Percentiles rank a stretch among this genome's conserved stretches.
Conservation (phyloP, 139 green algal species). For the Chlamydomonas incerta region DNA sequence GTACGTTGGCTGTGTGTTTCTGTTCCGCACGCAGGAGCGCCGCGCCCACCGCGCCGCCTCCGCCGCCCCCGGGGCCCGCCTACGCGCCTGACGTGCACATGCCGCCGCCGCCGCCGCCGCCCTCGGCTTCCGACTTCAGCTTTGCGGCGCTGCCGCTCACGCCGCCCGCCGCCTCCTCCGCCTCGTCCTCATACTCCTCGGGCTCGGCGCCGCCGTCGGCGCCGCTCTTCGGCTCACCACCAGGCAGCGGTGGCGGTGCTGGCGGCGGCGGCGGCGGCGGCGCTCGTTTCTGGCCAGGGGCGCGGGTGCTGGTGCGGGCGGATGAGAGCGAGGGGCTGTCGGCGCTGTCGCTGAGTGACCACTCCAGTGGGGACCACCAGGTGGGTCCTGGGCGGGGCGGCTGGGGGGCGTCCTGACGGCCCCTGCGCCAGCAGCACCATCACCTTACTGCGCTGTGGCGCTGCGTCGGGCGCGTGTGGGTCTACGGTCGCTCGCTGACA, state of each 20-base stretch:
- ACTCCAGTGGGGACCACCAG: not conserved
- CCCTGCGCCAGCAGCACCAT: no score
- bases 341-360: not conserved
- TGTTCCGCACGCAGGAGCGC: no score
- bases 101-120: not conserved
- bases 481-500: no score
- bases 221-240: not conserved
- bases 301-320: not conserved
- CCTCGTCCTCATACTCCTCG: not conserved
- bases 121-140: not conserved
- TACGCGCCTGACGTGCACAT: no score
- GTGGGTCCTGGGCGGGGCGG: not conserved
- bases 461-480: no score
- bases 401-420: not conserved
- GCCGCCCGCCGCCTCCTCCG: no score
- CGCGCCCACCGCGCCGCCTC: no score
- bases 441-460: no score
- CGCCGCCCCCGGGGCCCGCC: no score
- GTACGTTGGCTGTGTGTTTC: no score
- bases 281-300: not conserved
- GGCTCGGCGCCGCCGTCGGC: not conserved
- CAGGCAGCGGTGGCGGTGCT: not conserved
- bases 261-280: not conserved
- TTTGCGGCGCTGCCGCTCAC: not conserved
- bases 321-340: slow-evolving; percentile 1